These are phyloP conservation scores for Pilaira anomala DNA, from an alignment of 192 early-diverging fungal species.

Conservation along the genomic window DNA sequence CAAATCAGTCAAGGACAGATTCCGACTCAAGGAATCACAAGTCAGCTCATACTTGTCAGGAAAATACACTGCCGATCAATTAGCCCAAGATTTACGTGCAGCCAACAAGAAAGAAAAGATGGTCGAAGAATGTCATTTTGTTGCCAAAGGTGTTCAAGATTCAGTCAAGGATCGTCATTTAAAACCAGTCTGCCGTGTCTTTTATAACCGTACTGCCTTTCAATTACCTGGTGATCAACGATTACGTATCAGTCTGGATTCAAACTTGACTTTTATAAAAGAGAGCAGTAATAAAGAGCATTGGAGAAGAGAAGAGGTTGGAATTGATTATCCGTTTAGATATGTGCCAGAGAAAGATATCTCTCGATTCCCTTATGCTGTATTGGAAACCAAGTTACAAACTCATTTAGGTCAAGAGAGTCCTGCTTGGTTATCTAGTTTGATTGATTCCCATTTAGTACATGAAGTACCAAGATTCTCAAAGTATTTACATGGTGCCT, in stretches of 20 bases:
- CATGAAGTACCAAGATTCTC: constrained; percentile 81
- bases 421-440: constrained; percentile 73
- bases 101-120: constrained; percentile 24
- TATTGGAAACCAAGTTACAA: constrained; percentile 87
- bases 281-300: constrained; percentile 44
- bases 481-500: constrained; percentile 82
- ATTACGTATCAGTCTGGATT: constrained; percentile 44
- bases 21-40: constrained; percentile 88
- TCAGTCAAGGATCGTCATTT: constrained; percentile 65
- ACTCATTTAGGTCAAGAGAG: constrained; percentile 59
- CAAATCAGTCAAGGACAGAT: constrained; percentile 78
- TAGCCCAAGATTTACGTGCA: constrained; percentile 53
- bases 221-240: constrained; percentile 49
- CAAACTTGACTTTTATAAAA: constrained; percentile 45
- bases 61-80: constrained; percentile 60
- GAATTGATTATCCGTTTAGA: constrained; percentile 46
- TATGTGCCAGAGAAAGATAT: constrained; percentile 40
- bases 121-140: constrained; percentile 46
- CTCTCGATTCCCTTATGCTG: constrained; percentile 90
- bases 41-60: constrained; percentile 84
- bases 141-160: constrained; percentile 70
- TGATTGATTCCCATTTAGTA: constrained; percentile 70
- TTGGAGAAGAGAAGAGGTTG: constrained; percentile 83
- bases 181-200: constrained; percentile 53
- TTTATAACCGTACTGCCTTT: constrained; percentile 51